Conservation (phyloP, 1,284 basidiomycete genomes). For the Xerocomus tenax region DNA sequence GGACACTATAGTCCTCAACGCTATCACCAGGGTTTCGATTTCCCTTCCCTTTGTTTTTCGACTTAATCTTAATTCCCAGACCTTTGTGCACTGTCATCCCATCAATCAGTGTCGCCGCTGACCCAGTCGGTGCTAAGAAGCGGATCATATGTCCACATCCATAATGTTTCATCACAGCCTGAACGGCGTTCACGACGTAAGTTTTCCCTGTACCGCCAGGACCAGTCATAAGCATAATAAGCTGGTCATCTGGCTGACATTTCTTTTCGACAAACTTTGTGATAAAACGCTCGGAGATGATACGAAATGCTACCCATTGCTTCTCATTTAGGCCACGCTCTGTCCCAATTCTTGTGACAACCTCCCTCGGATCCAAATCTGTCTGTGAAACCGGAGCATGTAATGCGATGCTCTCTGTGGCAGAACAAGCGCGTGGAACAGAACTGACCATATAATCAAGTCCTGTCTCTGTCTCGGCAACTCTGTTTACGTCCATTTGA, state of each 20-base stretch:
- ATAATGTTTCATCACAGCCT: not conserved
- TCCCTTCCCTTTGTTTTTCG: too few relatives aligned
- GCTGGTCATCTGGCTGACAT: not conserved
- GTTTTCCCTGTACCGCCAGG: constrained; percentile 1
- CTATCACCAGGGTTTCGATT: too few relatives aligned
- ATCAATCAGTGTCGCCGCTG: not conserved
- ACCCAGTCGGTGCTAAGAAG: not conserved
- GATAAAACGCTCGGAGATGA: not conserved
- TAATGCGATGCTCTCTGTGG: too few relatives aligned
- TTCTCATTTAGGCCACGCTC: not conserved
- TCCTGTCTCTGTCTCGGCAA: too few relatives aligned
- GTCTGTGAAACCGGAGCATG: too few relatives aligned
- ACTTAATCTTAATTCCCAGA: constrained; percentile 2
- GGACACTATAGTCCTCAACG: not conserved
- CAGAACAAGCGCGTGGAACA: too few relatives aligned
- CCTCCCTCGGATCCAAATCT: too few relatives aligned
- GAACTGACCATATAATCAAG: too few relatives aligned
- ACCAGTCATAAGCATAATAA: constrained; percentile 3
- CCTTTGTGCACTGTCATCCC: constrained; percentile 5
- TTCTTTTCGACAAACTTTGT: not conserved
- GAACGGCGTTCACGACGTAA: not conserved
- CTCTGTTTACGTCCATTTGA: too few relatives aligned
- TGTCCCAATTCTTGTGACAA: too few relatives aligned
- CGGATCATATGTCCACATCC: not conserved
- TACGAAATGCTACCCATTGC: not conserved